Conservation (phyloP, 2,329 filamentous ascomycete species). For the Shiraia bambusicola region DNA sequence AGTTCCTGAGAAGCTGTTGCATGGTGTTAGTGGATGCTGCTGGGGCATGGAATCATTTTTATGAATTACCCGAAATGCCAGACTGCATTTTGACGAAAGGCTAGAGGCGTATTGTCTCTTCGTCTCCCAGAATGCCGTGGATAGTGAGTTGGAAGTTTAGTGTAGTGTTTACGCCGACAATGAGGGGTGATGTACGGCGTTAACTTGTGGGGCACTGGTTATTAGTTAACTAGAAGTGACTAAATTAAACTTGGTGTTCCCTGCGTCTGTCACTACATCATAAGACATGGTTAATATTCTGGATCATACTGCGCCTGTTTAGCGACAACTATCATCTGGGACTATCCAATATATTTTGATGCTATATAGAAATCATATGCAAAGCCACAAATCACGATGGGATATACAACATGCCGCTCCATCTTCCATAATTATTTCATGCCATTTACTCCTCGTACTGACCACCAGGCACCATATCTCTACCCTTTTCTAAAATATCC, state of each 20-base stretch:
- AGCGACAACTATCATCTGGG: not conserved
- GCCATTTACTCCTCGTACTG: conserved; percentile 51
- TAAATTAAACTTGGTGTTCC: conserved; percentile 19
- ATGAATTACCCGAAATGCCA: conserved; percentile 75
- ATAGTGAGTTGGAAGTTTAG: conserved; percentile 1
- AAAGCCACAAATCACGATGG: conserved; percentile 5
- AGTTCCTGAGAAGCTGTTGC: conserved; percentile 70
- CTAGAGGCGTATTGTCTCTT: not conserved
- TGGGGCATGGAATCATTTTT: too few relatives aligned
- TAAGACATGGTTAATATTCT: too few relatives aligned
- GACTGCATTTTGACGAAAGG: conserved; percentile 66
- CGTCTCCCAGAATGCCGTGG: not conserved
- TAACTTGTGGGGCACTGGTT: conserved; percentile 31
- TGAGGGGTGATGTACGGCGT: conserved; percentile 6
- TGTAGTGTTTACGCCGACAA: conserved; percentile 27
- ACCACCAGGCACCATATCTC: conserved; percentile 51
- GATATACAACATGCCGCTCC: conserved; percentile 15
- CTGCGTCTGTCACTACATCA: conserved; percentile 6
- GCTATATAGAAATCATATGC: conserved; percentile 3
- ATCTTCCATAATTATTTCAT: conserved; percentile 1
- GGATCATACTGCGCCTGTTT: too few relatives aligned
- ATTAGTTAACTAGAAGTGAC: too few relatives aligned
- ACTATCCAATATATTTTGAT: conserved; percentile 1
- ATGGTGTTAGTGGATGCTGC: too few relatives aligned
- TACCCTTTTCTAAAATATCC: conserved; percentile 50